These are phyloP conservation scores for Leishmania major DNA, from an alignment of 208 protist genomes.

Conservation along the genomic window DNA sequence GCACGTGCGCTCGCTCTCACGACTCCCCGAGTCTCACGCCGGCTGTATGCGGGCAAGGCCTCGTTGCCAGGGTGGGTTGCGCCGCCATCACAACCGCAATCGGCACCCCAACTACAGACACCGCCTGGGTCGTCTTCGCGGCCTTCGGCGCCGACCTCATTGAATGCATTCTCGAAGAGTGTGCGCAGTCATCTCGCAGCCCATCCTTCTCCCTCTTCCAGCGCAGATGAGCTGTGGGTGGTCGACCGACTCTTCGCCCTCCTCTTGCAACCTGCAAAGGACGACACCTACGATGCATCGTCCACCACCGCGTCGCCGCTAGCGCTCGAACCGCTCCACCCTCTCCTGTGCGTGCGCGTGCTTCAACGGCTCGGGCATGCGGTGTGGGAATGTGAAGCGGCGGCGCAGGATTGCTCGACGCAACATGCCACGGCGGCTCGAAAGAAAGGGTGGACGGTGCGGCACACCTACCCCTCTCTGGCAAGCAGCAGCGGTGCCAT, in stretches of 20 bases:
- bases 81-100: not conserved
- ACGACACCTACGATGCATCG: not conserved
- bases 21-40: not conserved
- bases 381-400: conserved; percentile 29
- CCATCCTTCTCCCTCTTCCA: not conserved
- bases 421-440: not conserved
- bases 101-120: not conserved
- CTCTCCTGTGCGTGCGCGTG: conserved; percentile 58
- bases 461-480: conserved; percentile 40
- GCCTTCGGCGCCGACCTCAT: not conserved
- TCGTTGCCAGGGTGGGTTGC: not conserved
- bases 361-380: conserved; percentile 54
- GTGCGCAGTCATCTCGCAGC: conserved; percentile 15
- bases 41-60: not conserved
- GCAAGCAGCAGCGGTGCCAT: conserved; percentile 9
- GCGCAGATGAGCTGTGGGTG: conserved; percentile 11
- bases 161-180: conserved; percentile 18
- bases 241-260: conserved; percentile 19
- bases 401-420: conserved; percentile 14
- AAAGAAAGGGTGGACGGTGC: conserved; percentile 25
- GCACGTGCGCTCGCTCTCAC: not conserved
- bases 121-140: not conserved
- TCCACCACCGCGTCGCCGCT: not conserved
- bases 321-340: conserved; percentile 40
- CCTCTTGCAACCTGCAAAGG: conserved; percentile 4